Evolutionary conservation across 2,329 filamentous ascomycete genomes (phyloP).

Genomic region (Tolypocladium nubicola): DNA sequence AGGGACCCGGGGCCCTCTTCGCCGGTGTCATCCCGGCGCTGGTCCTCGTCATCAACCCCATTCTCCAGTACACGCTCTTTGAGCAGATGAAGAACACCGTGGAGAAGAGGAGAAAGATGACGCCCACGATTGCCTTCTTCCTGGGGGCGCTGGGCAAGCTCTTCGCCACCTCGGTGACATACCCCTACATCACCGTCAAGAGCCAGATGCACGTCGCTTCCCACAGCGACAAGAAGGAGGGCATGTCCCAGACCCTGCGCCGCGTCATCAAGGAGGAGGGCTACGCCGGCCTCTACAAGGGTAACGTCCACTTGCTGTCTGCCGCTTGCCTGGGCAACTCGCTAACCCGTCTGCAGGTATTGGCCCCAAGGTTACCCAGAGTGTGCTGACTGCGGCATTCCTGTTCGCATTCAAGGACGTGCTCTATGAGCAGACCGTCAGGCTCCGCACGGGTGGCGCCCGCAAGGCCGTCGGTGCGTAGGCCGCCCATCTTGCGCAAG

Average conservation of each 20-base stretch:
- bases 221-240: conserved; percentile 65
- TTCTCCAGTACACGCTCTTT: conserved; percentile 96
- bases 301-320: conserved; percentile 34
- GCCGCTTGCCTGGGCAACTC: background rate
- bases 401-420: conserved; percentile 98
- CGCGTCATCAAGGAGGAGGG: conserved; percentile 81
- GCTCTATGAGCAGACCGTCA: conserved; percentile 73
- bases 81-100: conserved; percentile 93
- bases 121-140: conserved; percentile 78
- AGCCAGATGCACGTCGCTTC: conserved; percentile 91
- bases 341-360: conserved; percentile 51
- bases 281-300: conserved; percentile 86
- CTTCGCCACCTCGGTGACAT: conserved; percentile 85
- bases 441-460: conserved; percentile 41
- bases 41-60: conserved; percentile 94
- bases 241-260: conserved; percentile 66
- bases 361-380: conserved; percentile 92
- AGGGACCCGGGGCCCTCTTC: conserved; percentile 79
- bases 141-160: conserved; percentile 90
- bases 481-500: background rate
- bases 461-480: conserved; percentile 27
- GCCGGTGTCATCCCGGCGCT: conserved; percentile 86
- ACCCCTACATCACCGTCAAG: conserved; percentile 98
- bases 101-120: conserved; percentile 65
- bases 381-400: conserved; percentile 90